These are phyloP conservation scores for Gelatoporia subvermispora DNA, from an alignment of 768 basidiomycete genomes.

Conservation along the genomic window DNA sequence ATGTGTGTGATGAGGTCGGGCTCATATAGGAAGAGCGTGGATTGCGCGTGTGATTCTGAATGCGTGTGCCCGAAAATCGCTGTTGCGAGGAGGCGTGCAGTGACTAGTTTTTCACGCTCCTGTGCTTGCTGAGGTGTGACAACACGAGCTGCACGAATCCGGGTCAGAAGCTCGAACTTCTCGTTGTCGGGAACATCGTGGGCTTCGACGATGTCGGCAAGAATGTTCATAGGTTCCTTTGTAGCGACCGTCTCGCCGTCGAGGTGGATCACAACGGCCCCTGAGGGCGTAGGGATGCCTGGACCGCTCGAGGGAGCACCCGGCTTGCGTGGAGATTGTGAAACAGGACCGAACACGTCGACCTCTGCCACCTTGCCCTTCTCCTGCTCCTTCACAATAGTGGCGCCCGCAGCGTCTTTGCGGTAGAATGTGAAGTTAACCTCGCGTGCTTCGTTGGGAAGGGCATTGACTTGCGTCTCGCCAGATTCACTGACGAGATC, in stretches of 20 bases:
- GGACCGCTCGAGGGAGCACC: constrained; percentile 25
- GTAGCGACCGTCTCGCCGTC: constrained; percentile 54
- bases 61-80: constrained; percentile 90
- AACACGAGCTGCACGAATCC: constrained; percentile 75
- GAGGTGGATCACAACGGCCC: constrained; percentile 58
- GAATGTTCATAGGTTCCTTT: constrained; percentile 68
- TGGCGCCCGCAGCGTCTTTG: constrained; percentile 35
- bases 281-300: constrained; percentile 26
- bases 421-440: constrained; percentile 81
- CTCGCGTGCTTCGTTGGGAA: constrained; percentile 72
- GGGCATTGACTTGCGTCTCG: constrained; percentile 46
- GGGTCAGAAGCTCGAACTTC: constrained; percentile 84
- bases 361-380: constrained; percentile 46
- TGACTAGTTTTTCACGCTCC: constrained; percentile 75
- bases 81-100: constrained; percentile 79
- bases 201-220: constrained; percentile 66
- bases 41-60: constrained; percentile 69
- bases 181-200: constrained; percentile 74
- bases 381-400: constrained; percentile 19
- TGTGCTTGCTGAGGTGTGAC: constrained; percentile 52
- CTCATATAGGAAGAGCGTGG: constrained; percentile 88
- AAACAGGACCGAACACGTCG: constrained; percentile 35
- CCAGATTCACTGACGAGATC: constrained; percentile 62
- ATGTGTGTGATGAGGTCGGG: constrained; percentile 87
- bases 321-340: constrained; percentile 43